Evolutionary conservation across 2,329 filamentous ascomycete species (phyloP), one percentile per base, ranked within the genome.

Genomic region (Chaetomiaceae sp.): DNA sequence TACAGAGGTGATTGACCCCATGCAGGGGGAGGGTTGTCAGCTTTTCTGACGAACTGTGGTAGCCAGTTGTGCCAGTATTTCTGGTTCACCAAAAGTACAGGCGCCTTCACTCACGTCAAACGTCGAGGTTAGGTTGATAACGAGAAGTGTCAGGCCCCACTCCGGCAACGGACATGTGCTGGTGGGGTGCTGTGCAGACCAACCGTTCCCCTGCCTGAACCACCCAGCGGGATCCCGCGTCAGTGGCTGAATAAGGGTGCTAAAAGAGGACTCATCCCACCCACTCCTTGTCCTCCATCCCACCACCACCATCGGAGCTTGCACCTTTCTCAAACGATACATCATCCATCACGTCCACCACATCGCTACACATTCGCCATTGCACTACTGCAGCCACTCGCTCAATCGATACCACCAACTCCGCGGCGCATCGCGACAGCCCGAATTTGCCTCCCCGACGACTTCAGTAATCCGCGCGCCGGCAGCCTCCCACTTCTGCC

Each of bases 81-180:
- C n/a, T n/a, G n/a, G n/a, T n/a, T n/a, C n/a, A n/a, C n/a, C n/a
- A n/a, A n/a, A n/a, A n/a, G n/a, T n/a, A n/a, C n/a, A n/a, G n/a
- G n/a, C n/a, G n/a, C n/a, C n/a, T n/a, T n/a, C n/a, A n/a, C n/a
- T n/a, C n/a, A n/a, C n/a, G n/a, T n/a, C n/a, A n/a, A n/a, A n/a
- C n/a, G n/a, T n/a, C n/a, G 22, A 24, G 22, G 22, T 24, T 6
- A 24, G 22, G 22, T 24, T 6, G 22, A 9, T 9, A 6, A 5
- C 9, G 5, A 24, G 9, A 24, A 24, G 22, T 9, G 9, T 7
- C 20, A 32, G 18, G 27, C 41, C 41, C 36, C 35, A 45, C 43
- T 45, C 52, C 50, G 50, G 52, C 48, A 50, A 47, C 50, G 52
- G 52, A 40, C 47, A 27, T 45, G 22, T 9, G 22, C 22, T 9